A percentile compares a stretch with the other conserved stretches of the same genome.
Evolutionary conservation across 164 flowering plant genomes (phyloP).

Genomic region (Malania oleifera): DNA sequence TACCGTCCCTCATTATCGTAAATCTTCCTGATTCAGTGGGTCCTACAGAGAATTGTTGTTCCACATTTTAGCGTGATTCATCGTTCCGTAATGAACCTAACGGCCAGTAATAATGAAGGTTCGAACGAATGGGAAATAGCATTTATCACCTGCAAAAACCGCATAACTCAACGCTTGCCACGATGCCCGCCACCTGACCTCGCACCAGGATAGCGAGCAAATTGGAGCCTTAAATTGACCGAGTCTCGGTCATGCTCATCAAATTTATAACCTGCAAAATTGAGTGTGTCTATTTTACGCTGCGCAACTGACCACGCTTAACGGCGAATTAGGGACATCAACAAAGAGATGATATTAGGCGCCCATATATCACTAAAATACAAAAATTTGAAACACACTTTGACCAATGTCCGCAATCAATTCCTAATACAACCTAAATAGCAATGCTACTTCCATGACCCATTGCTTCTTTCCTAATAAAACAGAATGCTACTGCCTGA

Average conservation of each 20-base stretch:
- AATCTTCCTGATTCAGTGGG: slow-evolving; percentile 16
- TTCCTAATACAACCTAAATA: background rate
- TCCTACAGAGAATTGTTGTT: slow-evolving; percentile 42
- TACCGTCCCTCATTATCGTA: slow-evolving; percentile 10
- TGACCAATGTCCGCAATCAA: background rate
- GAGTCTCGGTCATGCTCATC: slow-evolving; percentile 89
- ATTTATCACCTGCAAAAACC: slow-evolving; percentile 50
- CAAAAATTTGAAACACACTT: slow-evolving; percentile 2
- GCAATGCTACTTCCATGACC: background rate
- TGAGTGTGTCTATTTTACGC: slow-evolving; percentile 47
- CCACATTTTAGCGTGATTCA: slow-evolving; percentile 27
- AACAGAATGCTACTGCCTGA: too few species aligned
- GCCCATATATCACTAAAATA: slow-evolving; percentile 1
- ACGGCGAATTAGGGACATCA: slow-evolving; percentile 18
- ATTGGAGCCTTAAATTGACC: slow-evolving; percentile 70
- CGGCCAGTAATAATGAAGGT: slow-evolving; percentile 21
- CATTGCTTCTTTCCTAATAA: background rate
- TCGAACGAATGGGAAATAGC: slow-evolving; percentile 15
- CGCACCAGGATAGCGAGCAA: slow-evolving; percentile 94
- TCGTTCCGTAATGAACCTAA: slow-evolving; percentile 9
- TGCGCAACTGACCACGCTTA: slow-evolving; percentile 26
- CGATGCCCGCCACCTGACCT: slow-evolving; percentile 88
- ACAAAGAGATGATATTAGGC: slow-evolving; percentile 14
- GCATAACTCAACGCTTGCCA: slow-evolving; percentile 60
- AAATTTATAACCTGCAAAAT: slow-evolving; percentile 90